phyloP scores from a whole-genome alignment of 177 flowering plant species.

The Vitis hybrid region DNA sequence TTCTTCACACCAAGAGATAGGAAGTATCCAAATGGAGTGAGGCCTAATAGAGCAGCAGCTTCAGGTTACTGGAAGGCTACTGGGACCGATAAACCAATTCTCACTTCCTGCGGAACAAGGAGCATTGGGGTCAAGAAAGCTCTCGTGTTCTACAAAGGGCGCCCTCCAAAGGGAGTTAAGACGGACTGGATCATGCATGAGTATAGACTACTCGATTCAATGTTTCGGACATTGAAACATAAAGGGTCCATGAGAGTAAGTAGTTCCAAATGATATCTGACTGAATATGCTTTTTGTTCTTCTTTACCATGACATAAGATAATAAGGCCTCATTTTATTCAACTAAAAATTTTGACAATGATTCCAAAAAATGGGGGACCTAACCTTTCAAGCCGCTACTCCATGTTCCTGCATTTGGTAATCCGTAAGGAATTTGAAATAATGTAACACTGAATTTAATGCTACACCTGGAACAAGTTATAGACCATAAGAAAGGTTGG shows the following conservation, averaged over 20 bases:
- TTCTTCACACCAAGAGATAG: slow-evolving; percentile 41
- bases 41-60: slow-evolving; percentile 39
- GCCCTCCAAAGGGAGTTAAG: slow-evolving; percentile 34
- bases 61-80: slow-evolving; percentile 46
- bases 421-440: no score
- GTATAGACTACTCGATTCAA: slow-evolving; percentile 28
- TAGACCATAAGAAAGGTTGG: no score
- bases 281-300: no score
- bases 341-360: no score
- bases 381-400: no score
- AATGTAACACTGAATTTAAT: no score
- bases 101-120: slow-evolving; percentile 19
- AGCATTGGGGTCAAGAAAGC: slow-evolving; percentile 36
- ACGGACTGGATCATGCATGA: slow-evolving; percentile 49
- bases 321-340: no score
- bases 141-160: slow-evolving; percentile 33
- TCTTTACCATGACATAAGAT: no score
- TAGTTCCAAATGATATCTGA: background rate
- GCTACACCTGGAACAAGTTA: no score
- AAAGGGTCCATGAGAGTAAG: slow-evolving; percentile 38
- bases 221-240: slow-evolving; percentile 14
- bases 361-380: no score
- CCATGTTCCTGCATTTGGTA: no score
- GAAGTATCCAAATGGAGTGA: slow-evolving; percentile 38
- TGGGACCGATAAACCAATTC: slow-evolving; percentile 35